Base-by-base conservation (phyloP, 192 early-diverging fungal species). In the Cladochytrium replicatum region DNA sequence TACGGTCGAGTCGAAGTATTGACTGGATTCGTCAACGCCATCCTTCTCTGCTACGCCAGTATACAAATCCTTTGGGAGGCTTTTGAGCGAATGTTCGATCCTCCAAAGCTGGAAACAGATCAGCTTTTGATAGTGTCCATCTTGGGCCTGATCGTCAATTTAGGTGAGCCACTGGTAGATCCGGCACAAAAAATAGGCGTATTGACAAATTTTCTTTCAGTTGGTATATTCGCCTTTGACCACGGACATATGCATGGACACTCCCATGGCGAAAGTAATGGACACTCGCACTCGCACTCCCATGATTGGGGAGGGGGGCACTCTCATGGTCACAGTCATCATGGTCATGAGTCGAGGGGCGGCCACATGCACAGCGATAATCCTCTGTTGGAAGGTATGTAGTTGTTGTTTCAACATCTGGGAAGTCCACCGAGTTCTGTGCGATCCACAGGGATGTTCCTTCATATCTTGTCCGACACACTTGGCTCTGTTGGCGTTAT, bases 401-500 rank as follows among this genome's bases (percentile, higher is more conserved):
- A 47, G 4, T 32, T 29, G 25, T 25, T 26, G 32, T 4, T 52
- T 39, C 38, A 24, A 13, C 6, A 6, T 23, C 26, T 6, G 21
- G 11, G 9, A 47, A 17, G 4, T 6, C 15, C 46, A 13, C 4
- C 19, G 30, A 19, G 8, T 26, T 19, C 2, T 29, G n/a, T 27
- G 50, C 58, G 17, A 15, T 52, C 26, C 38, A 13, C 32, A 71
- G 78, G 82, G 29, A 87, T 97, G 34, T 97, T 94, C 54, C 63
- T 97, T 29, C 93, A 97, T 49, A 83, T 97, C 27, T 65, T 97
- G 54, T 86, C 91, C 4, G 93, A 97, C 62, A 91, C 93, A 1
- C 68, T 97, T 15, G 93, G 93, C 24, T 92, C 89, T 29, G 88
- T 91, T 0, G 93, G 93, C 46, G 93, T 97, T 0, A 93, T 97